Evolutionary conservation across 2,329 filamentous ascomycete species (phyloP), one percentile per base, ranked within the genome.

Genomic region (Hysterium pulicare): DNA sequence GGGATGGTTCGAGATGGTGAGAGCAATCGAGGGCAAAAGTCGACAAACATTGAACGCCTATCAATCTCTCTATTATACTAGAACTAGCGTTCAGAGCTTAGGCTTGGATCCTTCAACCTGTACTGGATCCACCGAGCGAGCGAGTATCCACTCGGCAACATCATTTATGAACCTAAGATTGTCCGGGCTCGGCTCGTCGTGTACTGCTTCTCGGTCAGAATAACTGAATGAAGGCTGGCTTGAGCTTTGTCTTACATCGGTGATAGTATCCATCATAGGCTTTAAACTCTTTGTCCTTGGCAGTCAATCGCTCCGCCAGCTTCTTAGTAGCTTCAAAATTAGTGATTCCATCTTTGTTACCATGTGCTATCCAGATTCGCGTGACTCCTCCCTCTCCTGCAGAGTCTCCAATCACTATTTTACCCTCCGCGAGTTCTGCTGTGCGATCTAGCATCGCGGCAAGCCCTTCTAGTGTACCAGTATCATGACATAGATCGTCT

Each of bases 381-480:
- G 71, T 77, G 41, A 87, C 78, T n/a, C 64, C 78, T 63, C 59
- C 68, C 46, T 76, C 72, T n/a, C 70, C 68, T 16, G 58, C 62
- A 22, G 62, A 62, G 8, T 72, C 70, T 4, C 57, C 53, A 26
- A 71, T 53, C 47, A 61, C 68, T 22, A 81, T 66, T 38, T 71
- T 74, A 2, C 83, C 84, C 5, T 64, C 69, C 4, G 79, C 69
- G 47, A 95, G 68, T 40, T 73, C 74, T 4, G 69, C 69, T 1
- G 84, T 84, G 20, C 90, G 79, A 62, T 94, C 87, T 50, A 96
- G 70, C 77, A 95, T 76, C 0, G 80, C 83, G 0, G 85, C 78
- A 24, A 95, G 64, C 1, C 87, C 87, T 64, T 90, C 84, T n/a
- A 95, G 74, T 5, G 90, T 95, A 26, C 89, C 90, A 2, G 82